Conservation (phyloP, 176 grass and related monocot species). For the Cenchrus purpureus region DNA sequence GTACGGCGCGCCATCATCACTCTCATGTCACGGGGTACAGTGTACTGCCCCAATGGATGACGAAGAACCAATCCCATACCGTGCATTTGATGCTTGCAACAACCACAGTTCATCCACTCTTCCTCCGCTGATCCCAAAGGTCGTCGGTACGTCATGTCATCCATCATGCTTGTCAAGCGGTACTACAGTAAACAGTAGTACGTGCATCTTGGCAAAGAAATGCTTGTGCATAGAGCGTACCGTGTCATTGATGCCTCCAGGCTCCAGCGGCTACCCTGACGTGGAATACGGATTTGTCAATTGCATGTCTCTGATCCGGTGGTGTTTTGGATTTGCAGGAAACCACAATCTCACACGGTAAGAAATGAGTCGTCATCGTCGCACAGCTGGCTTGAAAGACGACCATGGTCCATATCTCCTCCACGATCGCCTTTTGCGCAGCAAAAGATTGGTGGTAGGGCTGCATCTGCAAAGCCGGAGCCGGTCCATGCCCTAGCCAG, state of each 20-base stretch:
- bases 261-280: neutral
- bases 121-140: neutral
- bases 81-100: neutral
- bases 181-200: neutral
- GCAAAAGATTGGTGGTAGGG: neutral
- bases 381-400: neutral
- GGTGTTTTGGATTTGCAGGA: neutral
- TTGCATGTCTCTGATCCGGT: no score
- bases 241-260: no score
- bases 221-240: no score
- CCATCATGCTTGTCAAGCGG: neutral
- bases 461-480: neutral
- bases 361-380: neutral
- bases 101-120: neutral
- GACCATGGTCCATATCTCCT: neutral
- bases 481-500: neutral
- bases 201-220: no score
- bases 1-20: neutral
- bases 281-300: neutral
- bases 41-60: neutral
- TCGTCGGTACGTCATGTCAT: neutral
- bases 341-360: neutral
- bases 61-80: neutral
- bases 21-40: neutral
- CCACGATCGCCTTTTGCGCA: neutral